These are phyloP conservation scores for Pythium periplocum DNA, from an alignment of 352 stramenopile genomes.

Conservation along the genomic window DNA sequence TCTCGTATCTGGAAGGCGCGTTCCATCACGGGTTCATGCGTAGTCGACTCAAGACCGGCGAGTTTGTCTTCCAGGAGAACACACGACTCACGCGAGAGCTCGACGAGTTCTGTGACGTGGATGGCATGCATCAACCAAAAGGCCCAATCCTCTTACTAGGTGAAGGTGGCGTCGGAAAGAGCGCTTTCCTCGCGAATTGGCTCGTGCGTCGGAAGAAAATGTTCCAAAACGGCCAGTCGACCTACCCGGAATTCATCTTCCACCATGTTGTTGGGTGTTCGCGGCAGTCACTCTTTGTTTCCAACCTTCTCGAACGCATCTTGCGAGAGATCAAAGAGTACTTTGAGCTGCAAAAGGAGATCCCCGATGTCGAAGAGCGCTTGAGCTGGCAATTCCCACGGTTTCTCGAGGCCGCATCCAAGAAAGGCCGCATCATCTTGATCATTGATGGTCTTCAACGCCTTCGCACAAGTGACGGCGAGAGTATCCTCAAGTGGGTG, in stretches of 20 bases:
- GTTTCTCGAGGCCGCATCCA: slow-evolving; percentile 85
- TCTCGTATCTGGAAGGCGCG: slow-evolving; percentile 73
- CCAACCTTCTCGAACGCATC: slow-evolving; percentile 83
- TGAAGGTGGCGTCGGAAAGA: slow-evolving; percentile 71
- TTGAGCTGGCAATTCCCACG: slow-evolving; percentile 89
- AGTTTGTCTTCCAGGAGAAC: slow-evolving; percentile 80
- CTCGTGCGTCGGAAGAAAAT: slow-evolving; percentile 79
- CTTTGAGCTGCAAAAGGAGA: slow-evolving; percentile 87
- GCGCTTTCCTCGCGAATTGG: slow-evolving; percentile 77
- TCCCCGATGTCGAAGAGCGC: slow-evolving; percentile 80
- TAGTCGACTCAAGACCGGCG: slow-evolving; percentile 47
- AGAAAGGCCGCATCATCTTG: slow-evolving; percentile 87
- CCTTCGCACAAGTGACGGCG: slow-evolving; percentile 78
- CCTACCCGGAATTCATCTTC: slow-evolving; percentile 87
- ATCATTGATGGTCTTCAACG: slow-evolving; percentile 89
- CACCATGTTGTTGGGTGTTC: slow-evolving; percentile 88
- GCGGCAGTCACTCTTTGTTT: slow-evolving; percentile 79
- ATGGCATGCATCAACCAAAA: slow-evolving; percentile 77
- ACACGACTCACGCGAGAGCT: slow-evolving; percentile 51
- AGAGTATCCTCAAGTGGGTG: slow-evolving; percentile 90
- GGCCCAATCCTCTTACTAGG: slow-evolving; percentile 70
- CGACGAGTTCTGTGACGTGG: slow-evolving; percentile 83
- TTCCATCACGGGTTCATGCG: slow-evolving; percentile 84
- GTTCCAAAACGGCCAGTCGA: slow-evolving; percentile 81
- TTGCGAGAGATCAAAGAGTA: slow-evolving; percentile 87